These are phyloP conservation scores for Rhododendron molle DNA, from an alignment of 148 eudicot genomes.

Conservation along the genomic window DNA sequence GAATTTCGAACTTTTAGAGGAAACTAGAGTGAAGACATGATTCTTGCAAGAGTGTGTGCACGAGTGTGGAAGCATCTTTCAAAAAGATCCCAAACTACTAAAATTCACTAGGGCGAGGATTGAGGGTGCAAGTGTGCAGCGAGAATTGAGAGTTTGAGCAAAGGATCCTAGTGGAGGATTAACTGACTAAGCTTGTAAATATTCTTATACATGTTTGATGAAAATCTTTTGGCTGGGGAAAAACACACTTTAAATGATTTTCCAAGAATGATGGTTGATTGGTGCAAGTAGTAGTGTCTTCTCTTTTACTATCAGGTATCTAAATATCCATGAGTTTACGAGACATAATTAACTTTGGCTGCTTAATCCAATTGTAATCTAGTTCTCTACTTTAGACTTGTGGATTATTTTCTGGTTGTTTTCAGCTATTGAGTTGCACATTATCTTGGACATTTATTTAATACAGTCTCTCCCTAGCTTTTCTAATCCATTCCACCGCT, in stretches of 20 bases:
- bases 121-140: neutral
- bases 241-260: neutral
- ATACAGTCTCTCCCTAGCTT: neutral
- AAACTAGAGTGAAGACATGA: neutral
- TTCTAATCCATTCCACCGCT: neutral
- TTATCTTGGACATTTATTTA: constrained; percentile 1
- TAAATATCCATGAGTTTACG: neutral
- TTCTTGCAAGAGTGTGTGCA: neutral
- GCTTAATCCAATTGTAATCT: neutral
- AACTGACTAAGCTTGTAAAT: neutral
- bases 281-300: neutral
- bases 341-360: neutral
- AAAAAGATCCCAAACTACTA: neutral
- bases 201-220: neutral
- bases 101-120: neutral
- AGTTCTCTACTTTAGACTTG: neutral
- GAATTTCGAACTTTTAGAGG: neutral
- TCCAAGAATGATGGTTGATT: neutral
- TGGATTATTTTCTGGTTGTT: neutral
- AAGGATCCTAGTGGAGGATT: neutral
- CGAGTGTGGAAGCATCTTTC: neutral
- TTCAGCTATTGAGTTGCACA: neutral
- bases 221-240: neutral
- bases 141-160: neutral
- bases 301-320: neutral